These are phyloP conservation scores for Seiridium cupressi DNA, from an alignment of 2,329 filamentous ascomycete genomes.

Conservation along the genomic window DNA sequence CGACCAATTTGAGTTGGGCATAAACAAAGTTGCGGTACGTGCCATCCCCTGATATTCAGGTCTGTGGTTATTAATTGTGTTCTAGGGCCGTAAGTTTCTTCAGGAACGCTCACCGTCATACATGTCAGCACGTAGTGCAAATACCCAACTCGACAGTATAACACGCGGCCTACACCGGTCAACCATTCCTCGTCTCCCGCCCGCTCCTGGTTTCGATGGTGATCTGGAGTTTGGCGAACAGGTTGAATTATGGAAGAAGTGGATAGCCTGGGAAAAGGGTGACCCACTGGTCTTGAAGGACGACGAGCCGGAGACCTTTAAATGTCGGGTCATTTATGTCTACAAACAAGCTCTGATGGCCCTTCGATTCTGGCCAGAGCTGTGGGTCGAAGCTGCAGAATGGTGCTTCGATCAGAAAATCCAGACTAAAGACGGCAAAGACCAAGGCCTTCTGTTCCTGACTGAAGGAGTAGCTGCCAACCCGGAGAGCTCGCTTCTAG, in stretches of 20 bases:
- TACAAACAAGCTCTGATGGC: slow-evolving; percentile 95
- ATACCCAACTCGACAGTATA: slow-evolving; percentile 87
- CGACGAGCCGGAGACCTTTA: slow-evolving; percentile 74
- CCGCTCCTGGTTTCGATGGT: slow-evolving; percentile 81
- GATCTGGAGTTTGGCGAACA: slow-evolving; percentile 82
- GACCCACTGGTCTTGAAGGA: slow-evolving; percentile 84
- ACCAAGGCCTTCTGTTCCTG: slow-evolving; percentile 71
- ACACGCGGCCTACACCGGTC: slow-evolving; percentile 73
- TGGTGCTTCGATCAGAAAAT: slow-evolving; percentile 84
- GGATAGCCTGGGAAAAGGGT: slow-evolving; percentile 94
- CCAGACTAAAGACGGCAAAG: slow-evolving; percentile 52
- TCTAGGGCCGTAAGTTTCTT: slow-evolving; percentile 87
- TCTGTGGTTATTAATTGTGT: slow-evolving; percentile 3
- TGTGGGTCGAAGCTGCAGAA: slow-evolving; percentile 93
- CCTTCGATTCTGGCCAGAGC: slow-evolving; percentile 88
- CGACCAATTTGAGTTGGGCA: slow-evolving; percentile 88
- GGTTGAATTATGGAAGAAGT: slow-evolving; percentile 85
- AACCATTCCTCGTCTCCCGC: slow-evolving; percentile 78
- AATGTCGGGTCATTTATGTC: slow-evolving; percentile 78
- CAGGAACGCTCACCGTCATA: slow-evolving; percentile 91
- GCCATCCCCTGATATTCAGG: neutral
- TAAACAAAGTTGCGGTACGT: slow-evolving; percentile 85
- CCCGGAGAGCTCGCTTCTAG: slow-evolving; percentile 87
- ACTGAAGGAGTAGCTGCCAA: slow-evolving; percentile 83
- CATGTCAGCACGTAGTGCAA: slow-evolving; percentile 92